A percentile compares a stretch with the other conserved stretches of the same genome.
Conservation (phyloP, 352 stramenopile genomes). For the Aphanomyces cochlioides region DNA sequence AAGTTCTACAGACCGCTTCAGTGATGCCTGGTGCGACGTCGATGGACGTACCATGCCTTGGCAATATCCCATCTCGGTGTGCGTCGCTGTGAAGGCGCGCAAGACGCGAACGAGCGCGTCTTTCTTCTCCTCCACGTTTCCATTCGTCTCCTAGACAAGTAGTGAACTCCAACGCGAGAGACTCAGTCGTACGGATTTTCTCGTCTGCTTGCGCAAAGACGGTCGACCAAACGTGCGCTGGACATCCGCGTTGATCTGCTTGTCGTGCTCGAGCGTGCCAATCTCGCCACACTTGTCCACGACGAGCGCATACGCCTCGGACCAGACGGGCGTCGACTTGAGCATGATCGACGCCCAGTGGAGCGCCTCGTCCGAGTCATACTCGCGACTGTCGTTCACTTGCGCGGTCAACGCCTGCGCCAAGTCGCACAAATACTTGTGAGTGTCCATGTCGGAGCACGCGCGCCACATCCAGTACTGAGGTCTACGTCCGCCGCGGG, state of each 20-base stretch:
- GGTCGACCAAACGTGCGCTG: constrained; percentile 63
- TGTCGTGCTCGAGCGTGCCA: constrained; percentile 45
- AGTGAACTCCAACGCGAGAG: neutral
- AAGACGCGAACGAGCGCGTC: constrained; percentile 55
- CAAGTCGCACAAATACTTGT: constrained; percentile 42
- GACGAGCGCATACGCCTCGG: constrained; percentile 40
- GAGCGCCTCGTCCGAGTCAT: constrained; percentile 25
- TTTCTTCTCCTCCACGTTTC: constrained; percentile 38
- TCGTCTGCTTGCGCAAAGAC: constrained; percentile 39
- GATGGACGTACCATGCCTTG: constrained; percentile 49
- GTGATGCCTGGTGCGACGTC: neutral
- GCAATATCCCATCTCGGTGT: constrained; percentile 69
- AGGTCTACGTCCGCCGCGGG: neutral
- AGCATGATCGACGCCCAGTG: constrained; percentile 29
- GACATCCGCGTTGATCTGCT: constrained; percentile 69
- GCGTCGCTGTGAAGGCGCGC: constrained; percentile 57
- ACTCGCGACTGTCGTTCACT: constrained; percentile 35
- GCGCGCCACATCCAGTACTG: constrained; percentile 24
- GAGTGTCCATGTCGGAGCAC: constrained; percentile 31
- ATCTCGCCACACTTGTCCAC: constrained; percentile 37
- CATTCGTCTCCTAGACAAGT: neutral
- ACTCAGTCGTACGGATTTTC: neutral
- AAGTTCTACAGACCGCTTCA: constrained; percentile 36
- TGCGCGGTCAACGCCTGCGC: constrained; percentile 46
- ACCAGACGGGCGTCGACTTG: constrained; percentile 33